Evolutionary conservation across 192 early-diverging fungal genomes (phyloP).

Genomic region (Coemansia sp.): DNA sequence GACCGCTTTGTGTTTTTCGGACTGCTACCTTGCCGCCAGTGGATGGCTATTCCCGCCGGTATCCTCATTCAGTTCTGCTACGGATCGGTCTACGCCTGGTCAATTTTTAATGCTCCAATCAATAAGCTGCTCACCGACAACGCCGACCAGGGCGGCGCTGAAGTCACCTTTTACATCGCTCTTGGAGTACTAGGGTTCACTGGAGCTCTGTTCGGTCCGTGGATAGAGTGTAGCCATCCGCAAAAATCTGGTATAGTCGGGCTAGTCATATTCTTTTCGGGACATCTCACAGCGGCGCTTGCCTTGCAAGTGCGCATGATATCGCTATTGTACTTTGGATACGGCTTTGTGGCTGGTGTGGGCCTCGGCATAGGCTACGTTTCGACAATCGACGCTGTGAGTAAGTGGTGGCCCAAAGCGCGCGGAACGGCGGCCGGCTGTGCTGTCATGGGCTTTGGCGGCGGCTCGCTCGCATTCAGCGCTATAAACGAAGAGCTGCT

Average conservation of each 20-base stretch:
- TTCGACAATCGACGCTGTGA: constrained; percentile 62
- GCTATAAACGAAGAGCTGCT: constrained; percentile 65
- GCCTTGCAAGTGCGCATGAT: constrained; percentile 59
- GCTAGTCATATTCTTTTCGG: constrained; percentile 52
- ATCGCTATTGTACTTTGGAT: constrained; percentile 65
- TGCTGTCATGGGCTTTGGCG: constrained; percentile 77
- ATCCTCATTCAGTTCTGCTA: constrained; percentile 65
- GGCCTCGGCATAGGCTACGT: constrained; percentile 68
- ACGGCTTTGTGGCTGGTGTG: constrained; percentile 63
- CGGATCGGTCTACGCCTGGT: constrained; percentile 69
- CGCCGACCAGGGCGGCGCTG: constrained; percentile 47
- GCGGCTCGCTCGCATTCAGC: constrained; percentile 70
- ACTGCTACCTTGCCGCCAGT: constrained; percentile 57
- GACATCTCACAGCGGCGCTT: constrained; percentile 61
- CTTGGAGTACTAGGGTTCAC: constrained; percentile 61
- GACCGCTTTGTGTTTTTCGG: constrained; percentile 52
- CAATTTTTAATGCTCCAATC: constrained; percentile 64
- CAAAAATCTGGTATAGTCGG: constrained; percentile 57
- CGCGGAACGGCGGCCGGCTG: constrained; percentile 63
- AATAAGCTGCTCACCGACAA: constrained; percentile 48
- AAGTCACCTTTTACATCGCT: constrained; percentile 66
- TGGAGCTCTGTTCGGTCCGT: constrained; percentile 60
- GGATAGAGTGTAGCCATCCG: constrained; percentile 64
- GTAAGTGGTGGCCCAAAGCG: constrained; percentile 66
- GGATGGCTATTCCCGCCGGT: constrained; percentile 62